Conservation (phyloP, 78 protist genomes). For the Dictyostelium citrinum region DNA sequence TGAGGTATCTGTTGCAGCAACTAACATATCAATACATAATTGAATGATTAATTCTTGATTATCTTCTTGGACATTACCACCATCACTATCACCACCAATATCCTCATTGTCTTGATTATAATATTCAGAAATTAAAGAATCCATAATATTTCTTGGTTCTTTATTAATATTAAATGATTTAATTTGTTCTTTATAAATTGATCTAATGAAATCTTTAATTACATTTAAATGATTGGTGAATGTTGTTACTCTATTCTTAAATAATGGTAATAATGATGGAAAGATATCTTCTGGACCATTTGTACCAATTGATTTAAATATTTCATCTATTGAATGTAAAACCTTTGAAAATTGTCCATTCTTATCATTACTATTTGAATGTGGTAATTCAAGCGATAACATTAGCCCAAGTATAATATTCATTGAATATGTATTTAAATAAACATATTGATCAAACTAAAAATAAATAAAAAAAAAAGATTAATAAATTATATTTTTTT, state of each 20-base stretch:
- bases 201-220: not conserved
- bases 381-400: not conserved
- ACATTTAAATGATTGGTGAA: not conserved
- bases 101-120: not conserved
- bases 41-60: not conserved
- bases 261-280: not conserved
- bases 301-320: not conserved
- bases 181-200: not conserved
- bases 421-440: not conserved
- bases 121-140: not conserved
- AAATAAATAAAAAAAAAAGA: too few relatives aligned
- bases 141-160: not conserved
- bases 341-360: not conserved
- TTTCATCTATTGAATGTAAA: not conserved
- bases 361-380: not conserved
- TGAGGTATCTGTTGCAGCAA: slow-evolving; percentile 33
- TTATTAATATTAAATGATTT: not conserved
- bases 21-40: slow-evolving; percentile 12
- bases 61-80: not conserved
- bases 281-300: not conserved
- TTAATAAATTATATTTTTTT: too few relatives aligned
- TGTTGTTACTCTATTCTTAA: not conserved
- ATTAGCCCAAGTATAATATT: not conserved
- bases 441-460: slow-evolving; percentile 1
- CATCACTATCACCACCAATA: not conserved